phyloP scores from a whole-genome alignment of 2,329 filamentous ascomycete species.

The Fusarium armeniacum region DNA sequence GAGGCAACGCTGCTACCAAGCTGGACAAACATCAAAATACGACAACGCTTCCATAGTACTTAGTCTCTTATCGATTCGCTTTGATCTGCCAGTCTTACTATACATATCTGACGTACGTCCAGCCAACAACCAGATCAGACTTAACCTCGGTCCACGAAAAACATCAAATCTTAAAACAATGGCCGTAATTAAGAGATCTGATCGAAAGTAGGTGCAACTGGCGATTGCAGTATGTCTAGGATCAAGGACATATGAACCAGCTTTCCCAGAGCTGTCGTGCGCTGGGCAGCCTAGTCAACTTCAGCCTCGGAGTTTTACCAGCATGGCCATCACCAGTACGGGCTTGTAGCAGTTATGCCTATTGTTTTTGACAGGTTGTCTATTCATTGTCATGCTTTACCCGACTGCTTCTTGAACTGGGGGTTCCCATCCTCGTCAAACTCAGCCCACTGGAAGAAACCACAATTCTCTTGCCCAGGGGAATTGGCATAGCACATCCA shows the following conservation, averaged over 20 bases:
- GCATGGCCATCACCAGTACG: too few species aligned
- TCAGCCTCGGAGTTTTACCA: not conserved
- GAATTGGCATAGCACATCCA: slow-evolving; percentile 92
- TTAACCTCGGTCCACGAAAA: not conserved
- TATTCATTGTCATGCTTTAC: not conserved
- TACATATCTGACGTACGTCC: not conserved
- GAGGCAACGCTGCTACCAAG: too few species aligned
- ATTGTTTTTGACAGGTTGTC: not conserved
- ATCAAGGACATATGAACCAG: not conserved
- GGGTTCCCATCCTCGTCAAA: slow-evolving; percentile 91
- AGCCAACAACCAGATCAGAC: not conserved
- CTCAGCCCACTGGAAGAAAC: slow-evolving; percentile 86
- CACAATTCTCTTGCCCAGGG: slow-evolving; percentile 77
- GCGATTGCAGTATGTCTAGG: not conserved
- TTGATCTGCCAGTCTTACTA: not conserved
- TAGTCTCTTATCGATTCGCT: not conserved
- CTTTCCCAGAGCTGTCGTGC: not conserved
- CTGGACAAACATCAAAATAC: not conserved
- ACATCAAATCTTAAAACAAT: not conserved
- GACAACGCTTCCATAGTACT: not conserved
- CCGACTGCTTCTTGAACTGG: slow-evolving; percentile 32
- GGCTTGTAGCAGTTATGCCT: too few species aligned
- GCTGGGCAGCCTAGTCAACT: not conserved
- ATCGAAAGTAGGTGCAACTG: not conserved
- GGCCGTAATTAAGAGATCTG: too few species aligned